These are phyloP conservation scores for Saturnispora ahearnii DNA, from an alignment of 805 yeast species.

Conservation along the genomic window DNA sequence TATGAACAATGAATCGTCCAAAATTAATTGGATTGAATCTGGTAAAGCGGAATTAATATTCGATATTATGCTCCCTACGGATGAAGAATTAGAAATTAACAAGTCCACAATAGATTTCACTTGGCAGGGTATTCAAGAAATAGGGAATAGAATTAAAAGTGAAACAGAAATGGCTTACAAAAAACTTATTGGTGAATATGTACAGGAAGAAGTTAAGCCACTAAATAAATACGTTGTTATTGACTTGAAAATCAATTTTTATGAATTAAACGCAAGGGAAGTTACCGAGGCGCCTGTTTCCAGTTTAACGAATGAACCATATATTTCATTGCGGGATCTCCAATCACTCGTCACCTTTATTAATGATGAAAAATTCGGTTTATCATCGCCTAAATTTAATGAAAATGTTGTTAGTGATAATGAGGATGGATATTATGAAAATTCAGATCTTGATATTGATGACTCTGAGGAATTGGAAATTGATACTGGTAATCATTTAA, in stretches of 20 bases:
- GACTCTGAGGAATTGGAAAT: slow-evolving; percentile 26
- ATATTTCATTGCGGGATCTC: slow-evolving; percentile 49
- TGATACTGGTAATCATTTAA: slow-evolving; percentile 1
- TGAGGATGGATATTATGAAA: slow-evolving; percentile 22
- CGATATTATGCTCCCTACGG: slow-evolving; percentile 62
- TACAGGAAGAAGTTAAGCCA: slow-evolving; percentile 12
- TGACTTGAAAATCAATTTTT: slow-evolving; percentile 56
- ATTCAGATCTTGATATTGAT: slow-evolving; percentile 25
- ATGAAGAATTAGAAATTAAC: slow-evolving; percentile 23
- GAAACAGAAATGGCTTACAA: slow-evolving; percentile 7
- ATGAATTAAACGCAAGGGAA: slow-evolving; percentile 48
- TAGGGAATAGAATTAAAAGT: slow-evolving; percentile 5
- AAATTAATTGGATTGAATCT: slow-evolving; percentile 63
- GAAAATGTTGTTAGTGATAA: not conserved
- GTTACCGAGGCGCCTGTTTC: slow-evolving; percentile 42
- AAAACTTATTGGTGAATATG: slow-evolving; percentile 5
- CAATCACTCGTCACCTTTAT: slow-evolving; percentile 54
- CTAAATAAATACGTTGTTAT: slow-evolving; percentile 49
- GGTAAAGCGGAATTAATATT: slow-evolving; percentile 65
- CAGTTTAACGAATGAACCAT: slow-evolving; percentile 45
- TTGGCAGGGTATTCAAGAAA: slow-evolving; percentile 12
- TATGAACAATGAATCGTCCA: slow-evolving; percentile 26
- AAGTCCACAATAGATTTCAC: slow-evolving; percentile 15
- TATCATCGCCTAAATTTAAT: slow-evolving; percentile 14
- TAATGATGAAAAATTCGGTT: slow-evolving; percentile 36